Evolutionary conservation across 139 green algal species (phyloP).

Genomic region (Microglena sp.): DNA sequence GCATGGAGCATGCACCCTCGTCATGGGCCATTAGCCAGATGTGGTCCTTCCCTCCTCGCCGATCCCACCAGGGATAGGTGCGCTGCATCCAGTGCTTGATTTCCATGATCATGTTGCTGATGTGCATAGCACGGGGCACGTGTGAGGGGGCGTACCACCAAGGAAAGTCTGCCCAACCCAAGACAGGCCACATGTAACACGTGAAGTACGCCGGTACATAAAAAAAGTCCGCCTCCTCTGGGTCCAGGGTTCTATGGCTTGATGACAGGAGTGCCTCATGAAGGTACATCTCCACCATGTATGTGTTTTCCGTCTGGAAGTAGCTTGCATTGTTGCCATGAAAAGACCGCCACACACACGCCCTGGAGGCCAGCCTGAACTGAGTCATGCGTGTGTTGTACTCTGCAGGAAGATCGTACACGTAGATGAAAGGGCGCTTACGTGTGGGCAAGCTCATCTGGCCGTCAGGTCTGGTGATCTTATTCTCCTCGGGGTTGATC

Average conservation of each 20-base stretch:
- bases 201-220: slow-evolving; percentile 28
- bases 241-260: slow-evolving; percentile 6
- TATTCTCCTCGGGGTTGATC: no score
- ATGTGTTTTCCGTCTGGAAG: slow-evolving; percentile 5
- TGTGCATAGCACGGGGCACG: neutral
- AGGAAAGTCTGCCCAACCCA: slow-evolving; percentile 13
- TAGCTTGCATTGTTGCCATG: no score
- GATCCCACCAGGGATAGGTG: slow-evolving; percentile 22
- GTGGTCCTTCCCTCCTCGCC: slow-evolving; percentile 41
- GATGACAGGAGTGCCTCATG: slow-evolving; percentile 40
- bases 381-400: slow-evolving; percentile 35
- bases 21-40: slow-evolving; percentile 35
- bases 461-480: no score
- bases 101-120: slow-evolving; percentile 23
- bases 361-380: no score
- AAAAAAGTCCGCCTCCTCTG: slow-evolving; percentile 46
- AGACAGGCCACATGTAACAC: slow-evolving; percentile 18
- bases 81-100: slow-evolving; percentile 18
- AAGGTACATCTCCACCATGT: slow-evolving; percentile 34
- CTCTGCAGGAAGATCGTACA: slow-evolving; percentile 38
- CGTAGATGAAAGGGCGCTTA: slow-evolving; percentile 40
- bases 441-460: neutral
- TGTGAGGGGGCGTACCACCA: slow-evolving; percentile 14
- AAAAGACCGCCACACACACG: no score
- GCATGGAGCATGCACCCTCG: slow-evolving; percentile 44